Evolutionary conservation across 2,329 filamentous ascomycete genomes (phyloP).

Genomic region (Pseudogymnoascus destructans): DNA sequence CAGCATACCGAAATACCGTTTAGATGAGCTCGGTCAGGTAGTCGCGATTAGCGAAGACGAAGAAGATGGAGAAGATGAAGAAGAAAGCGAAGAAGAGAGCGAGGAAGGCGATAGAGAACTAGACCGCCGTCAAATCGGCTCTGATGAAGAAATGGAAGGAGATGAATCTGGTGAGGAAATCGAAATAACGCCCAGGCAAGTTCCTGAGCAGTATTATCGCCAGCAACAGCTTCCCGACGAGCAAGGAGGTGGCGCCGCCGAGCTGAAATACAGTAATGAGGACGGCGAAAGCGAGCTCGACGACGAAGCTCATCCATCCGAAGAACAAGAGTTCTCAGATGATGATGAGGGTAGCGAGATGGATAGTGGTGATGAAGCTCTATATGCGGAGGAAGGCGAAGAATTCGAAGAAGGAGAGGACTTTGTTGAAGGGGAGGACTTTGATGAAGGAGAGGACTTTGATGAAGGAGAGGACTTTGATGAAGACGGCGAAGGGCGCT

Average conservation of each 20-base stretch:
- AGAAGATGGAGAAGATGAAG: conserved; percentile 24
- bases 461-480: conserved; percentile 19
- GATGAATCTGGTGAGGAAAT: conserved; percentile 9
- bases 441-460: conserved; percentile 3
- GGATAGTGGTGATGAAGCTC: background rate
- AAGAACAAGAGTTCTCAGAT: background rate
- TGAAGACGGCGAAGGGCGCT: conserved; percentile 17
- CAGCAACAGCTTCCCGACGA: background rate
- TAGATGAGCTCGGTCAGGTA: background rate
- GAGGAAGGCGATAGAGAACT: background rate
- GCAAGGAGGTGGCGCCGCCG: background rate
- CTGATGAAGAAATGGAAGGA: conserved; percentile 9
- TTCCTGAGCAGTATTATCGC: background rate
- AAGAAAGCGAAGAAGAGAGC: conserved; percentile 21
- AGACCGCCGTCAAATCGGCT: background rate
- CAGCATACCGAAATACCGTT: background rate
- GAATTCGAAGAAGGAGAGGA: conserved; percentile 16
- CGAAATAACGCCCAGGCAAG: background rate
- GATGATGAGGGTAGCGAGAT: conserved; percentile 3
- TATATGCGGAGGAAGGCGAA: background rate
- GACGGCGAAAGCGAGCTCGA: background rate
- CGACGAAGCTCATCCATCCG: background rate
- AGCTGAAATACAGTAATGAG: background rate
- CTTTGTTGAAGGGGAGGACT: conserved; percentile 20
- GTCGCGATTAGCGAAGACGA: conserved; percentile 18